Evolutionary conservation across 164 flowering plant species (phyloP).

Genomic region (Euptelea pleiosperma): DNA sequence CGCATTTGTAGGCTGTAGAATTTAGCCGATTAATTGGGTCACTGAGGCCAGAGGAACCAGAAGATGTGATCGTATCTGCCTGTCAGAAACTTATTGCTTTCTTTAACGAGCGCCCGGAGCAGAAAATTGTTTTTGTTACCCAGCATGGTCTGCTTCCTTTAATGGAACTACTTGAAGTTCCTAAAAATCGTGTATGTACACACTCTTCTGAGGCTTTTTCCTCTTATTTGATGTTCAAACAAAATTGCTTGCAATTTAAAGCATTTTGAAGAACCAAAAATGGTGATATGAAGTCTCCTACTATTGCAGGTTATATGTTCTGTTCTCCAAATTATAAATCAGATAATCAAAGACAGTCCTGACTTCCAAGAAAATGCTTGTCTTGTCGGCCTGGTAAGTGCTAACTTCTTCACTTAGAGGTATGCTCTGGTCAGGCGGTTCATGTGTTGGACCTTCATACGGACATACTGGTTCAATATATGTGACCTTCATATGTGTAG

Average conservation of each 20-base stretch:
- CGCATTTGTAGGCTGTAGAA: constrained; percentile 73
- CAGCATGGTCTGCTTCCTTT: constrained; percentile 94
- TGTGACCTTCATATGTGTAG: not conserved
- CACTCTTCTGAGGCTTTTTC: constrained; percentile 2
- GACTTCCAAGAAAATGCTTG: constrained; percentile 97
- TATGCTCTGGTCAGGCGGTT: constrained; percentile 1
- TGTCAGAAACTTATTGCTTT: constrained; percentile 85
- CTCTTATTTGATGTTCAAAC: not conserved
- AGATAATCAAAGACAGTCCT: constrained; percentile 78
- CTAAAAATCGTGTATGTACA: constrained; percentile 67
- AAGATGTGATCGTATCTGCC: constrained; percentile 82
- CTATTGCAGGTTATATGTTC: constrained; percentile 78
- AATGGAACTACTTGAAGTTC: constrained; percentile 86
- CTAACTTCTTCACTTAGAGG: not conserved
- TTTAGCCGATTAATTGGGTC: constrained; percentile 79
- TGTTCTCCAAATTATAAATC: constrained; percentile 89
- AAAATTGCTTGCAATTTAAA: not conserved
- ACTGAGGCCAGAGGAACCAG: constrained; percentile 83
- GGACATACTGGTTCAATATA: not conserved
- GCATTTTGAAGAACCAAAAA: not conserved
- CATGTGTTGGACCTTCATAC: too few relatives aligned
- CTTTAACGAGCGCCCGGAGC: constrained; percentile 89
- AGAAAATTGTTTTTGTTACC: constrained; percentile 75
- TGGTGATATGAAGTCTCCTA: constrained; percentile 1
- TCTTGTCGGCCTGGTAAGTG: constrained; percentile 88